Base-by-base conservation (phyloP, 805 yeast genomes). In the Metschnikowia dekortorum region DNA sequence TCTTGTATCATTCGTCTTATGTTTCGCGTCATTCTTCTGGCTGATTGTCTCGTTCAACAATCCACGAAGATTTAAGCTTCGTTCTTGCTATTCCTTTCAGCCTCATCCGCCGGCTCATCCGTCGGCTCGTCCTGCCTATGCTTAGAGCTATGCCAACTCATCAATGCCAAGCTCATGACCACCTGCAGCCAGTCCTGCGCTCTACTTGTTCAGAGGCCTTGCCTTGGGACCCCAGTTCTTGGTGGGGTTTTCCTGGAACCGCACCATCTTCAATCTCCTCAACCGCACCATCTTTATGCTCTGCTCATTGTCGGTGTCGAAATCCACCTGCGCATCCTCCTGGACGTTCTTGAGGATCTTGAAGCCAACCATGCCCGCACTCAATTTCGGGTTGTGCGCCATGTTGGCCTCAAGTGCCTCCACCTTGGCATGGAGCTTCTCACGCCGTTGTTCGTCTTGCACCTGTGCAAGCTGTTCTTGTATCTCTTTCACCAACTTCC, bases 161-260 rank as follows among this genome's bases (percentile, higher is more conserved):
- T 16, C 22, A 22, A 22, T 22, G 22, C 22, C 22, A 22, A 22
- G 22, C 22, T 22, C 22, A 3, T 22, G 22, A 22, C 22, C 22
- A 18, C 22, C 22, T 18, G 22, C 22, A 4, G 22, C 22, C 22
- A 18, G 4, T 18, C 22, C 22, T 1, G 5, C 22, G 22, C 22
- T 22, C 30, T 29, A 49, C 51, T 55, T 53, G 37, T 50, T 53
- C 22, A 53, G 39, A 2, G 96, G 95, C 61, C 86, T 83, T 3
- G 96, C 82, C 70, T 87, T 89, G 35, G 98, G 99, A 1, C 99
- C 99, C 99, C 99, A 94, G 65, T 88, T 85, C 64, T 87, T 88
- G 0, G 89, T 80, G 13, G 99, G 99, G 62, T 91, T 92, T 62
- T 84, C 90, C 65, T 91, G 99, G 68, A 79, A 92, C 60, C 97